Evolutionary conservation across 768 basidiomycete species (phyloP).

Genomic region (Paxillus ammoniavirescens): DNA sequence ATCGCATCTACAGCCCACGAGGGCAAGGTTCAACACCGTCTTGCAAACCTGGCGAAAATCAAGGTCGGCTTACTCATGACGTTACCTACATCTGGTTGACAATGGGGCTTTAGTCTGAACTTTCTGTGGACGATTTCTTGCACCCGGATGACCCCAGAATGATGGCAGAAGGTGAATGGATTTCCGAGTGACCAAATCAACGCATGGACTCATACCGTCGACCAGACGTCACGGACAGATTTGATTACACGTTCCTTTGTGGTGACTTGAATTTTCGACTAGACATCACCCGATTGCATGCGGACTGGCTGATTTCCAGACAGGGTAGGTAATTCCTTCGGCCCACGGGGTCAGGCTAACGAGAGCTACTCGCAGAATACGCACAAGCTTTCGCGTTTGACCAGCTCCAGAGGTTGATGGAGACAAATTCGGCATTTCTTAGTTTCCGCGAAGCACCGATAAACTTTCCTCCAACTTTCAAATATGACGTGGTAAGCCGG

Average conservation of each 20-base stretch:
- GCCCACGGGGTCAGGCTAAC: slow-evolving; percentile 5
- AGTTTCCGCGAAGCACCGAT: slow-evolving; percentile 83
- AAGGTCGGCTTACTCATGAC: slow-evolving; percentile 46
- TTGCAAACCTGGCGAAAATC: slow-evolving; percentile 87
- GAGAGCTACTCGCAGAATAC: slow-evolving; percentile 53
- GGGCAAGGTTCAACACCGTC: slow-evolving; percentile 70
- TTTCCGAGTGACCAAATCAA: background rate
- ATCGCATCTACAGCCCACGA: slow-evolving; percentile 58
- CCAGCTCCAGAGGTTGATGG: slow-evolving; percentile 80
- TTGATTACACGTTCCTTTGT: slow-evolving; percentile 85
- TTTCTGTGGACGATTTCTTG: slow-evolving; percentile 79
- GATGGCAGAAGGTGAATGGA: slow-evolving; percentile 61
- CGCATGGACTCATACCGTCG: slow-evolving; percentile 8
- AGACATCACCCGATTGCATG: slow-evolving; percentile 85
- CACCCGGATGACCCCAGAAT: slow-evolving; percentile 58
- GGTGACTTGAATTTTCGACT: slow-evolving; percentile 93
- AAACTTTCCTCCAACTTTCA: slow-evolving; percentile 91
- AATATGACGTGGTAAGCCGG: slow-evolving; percentile 76
- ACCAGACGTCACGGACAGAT: slow-evolving; percentile 77
- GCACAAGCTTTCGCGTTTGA: slow-evolving; percentile 87
- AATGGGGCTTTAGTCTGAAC: slow-evolving; percentile 50
- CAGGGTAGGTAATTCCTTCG: slow-evolving; percentile 48
- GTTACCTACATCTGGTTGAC: slow-evolving; percentile 1
- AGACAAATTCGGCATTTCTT: slow-evolving; percentile 59
- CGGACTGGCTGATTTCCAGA: slow-evolving; percentile 88